Base-by-base conservation (phyloP, 352 stramenopile genomes). In the Globisporangium polare region DNA sequence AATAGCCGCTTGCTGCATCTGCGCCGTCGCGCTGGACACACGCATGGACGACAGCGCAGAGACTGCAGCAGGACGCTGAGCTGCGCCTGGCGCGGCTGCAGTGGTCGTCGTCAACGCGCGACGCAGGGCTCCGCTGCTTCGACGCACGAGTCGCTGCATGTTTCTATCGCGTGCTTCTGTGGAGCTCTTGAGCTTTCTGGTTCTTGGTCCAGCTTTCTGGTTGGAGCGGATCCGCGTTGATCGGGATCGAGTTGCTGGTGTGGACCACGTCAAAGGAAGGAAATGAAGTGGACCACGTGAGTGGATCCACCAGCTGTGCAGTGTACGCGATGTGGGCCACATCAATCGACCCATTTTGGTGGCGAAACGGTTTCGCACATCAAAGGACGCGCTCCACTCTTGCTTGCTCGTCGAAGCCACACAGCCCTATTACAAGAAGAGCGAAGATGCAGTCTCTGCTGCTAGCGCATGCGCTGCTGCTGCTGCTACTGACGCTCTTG, bases 401-500 rank as follows among this genome's bases (percentile, higher is more conserved):
- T n/a, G n/a, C n/a, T n/a, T n/a, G n/a, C n/a, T n/a, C n/a, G n/a
- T n/a, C n/a, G n/a, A n/a, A n/a, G n/a, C n/a, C n/a, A n/a, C n/a
- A n/a, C n/a, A n/a, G n/a, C n/a, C n/a, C n/a, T n/a, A n/a, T n/a
- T n/a, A n/a, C n/a, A n/a, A 50, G n/a, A 17, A 43, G 50, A 56
- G 29, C 5, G 50, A 20, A 9, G 9, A 42, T 43, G 49, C 27
- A 17, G 18, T 37, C 8, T 3, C 31, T 43, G 10, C 29, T 56
- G 5, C 10, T 12, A 5, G 20, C 15, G 12, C n/a, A 10, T 12
- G 18, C 31, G 27, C 47, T 74, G 1, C 49, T 72, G 27, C 39
- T 73, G 2, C 49, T 72, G 27, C 27, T 7, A 33, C 8, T 72
- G 12, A 6, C 68, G 27, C 26, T 63, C 2, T 15, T 67, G 47